Evolutionary conservation across 2,329 filamentous ascomycete genomes (phyloP), one percentile per base, ranked within the genome.

Genomic region (Cytospora schulzeri): DNA sequence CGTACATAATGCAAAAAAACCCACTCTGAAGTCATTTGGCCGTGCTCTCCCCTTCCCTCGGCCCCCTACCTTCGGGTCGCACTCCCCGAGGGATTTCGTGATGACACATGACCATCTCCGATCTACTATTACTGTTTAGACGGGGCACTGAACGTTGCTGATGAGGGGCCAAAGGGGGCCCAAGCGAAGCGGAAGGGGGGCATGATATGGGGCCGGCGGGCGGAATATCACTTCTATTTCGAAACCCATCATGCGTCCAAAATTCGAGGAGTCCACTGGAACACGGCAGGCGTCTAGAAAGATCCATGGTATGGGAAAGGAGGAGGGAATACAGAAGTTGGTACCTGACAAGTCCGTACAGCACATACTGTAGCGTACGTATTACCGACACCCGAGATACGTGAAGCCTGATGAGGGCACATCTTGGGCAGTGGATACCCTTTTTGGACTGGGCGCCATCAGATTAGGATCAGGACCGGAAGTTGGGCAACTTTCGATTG

Each of bases 151-250:
- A 4, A 24, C n/a, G n/a, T 12, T 12, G n/a, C 11, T 48, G 35
- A 19, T 31, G 24, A 51, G 53, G 52, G 41, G 41, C 35, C 48
- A 31, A 58, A 63, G 26, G 56, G 50, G 62, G 56, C 55, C 55
- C 28, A 64, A 57, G 53, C 60, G 60, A 50, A 31, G 29, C 54
- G 52, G 12, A 14, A 22, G 45, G n/a, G n/a, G 45, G n/a, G 9
- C 4, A 4, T 48, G n/a, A 48, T 22, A 48, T 48, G 45, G 45
- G 19, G 45, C 45, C n/a, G 19, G n/a, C n/a, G 11, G 45, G 19
- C n/a, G n/a, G 45, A 24, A 7, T n/a, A 26, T 24, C 24, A 19
- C 45, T 50, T 53, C 54, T 24, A 28, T 45, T 31, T 24, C 14
- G 45, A 24, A 14, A 48, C n/a, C 45, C 45, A 12, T 24, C 8